Evolutionary conservation across 805 yeast species (phyloP).

Genomic region (Yarrowia sp.): DNA sequence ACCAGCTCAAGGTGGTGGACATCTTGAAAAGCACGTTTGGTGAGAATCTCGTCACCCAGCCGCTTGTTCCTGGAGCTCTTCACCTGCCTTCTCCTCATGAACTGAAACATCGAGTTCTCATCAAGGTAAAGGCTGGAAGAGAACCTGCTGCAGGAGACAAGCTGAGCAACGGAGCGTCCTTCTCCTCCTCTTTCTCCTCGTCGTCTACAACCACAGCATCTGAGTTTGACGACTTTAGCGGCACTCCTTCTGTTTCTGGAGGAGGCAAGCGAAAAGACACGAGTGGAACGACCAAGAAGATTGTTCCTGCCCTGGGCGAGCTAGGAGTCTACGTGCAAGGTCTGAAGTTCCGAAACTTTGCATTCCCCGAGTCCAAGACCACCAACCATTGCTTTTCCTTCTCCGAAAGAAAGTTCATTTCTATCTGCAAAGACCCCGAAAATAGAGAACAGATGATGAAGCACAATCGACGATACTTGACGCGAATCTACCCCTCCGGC

Average conservation of each 20-base stretch:
- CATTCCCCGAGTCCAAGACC: slow-evolving; percentile 84
- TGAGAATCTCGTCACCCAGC: slow-evolving; percentile 58
- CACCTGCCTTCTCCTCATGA: slow-evolving; percentile 75
- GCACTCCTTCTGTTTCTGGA: slow-evolving; percentile 1
- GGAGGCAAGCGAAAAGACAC: slow-evolving; percentile 37
- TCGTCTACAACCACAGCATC: slow-evolving; percentile 23
- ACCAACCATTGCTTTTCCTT: slow-evolving; percentile 85
- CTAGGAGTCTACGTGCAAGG: slow-evolving; percentile 81
- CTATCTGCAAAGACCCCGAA: slow-evolving; percentile 67
- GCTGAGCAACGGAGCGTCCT: not conserved
- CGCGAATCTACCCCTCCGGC: slow-evolving; percentile 88
- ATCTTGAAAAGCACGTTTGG: slow-evolving; percentile 66
- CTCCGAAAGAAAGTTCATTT: slow-evolving; percentile 71
- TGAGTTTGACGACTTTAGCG: slow-evolving; percentile 42
- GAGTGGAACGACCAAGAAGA: slow-evolving; percentile 44
- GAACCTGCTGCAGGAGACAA: slow-evolving; percentile 21
- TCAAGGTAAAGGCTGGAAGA: slow-evolving; percentile 75
- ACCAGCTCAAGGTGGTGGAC: slow-evolving; percentile 66
- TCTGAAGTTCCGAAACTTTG: slow-evolving; percentile 76
- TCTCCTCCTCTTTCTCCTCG: slow-evolving; percentile 16
- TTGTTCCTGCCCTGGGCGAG: slow-evolving; percentile 56
- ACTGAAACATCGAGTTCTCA: slow-evolving; percentile 70
- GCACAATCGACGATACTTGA: slow-evolving; percentile 76
- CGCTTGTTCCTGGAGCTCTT: slow-evolving; percentile 48
- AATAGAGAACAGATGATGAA: slow-evolving; percentile 65